Evolutionary conservation across 164 flowering plant species (phyloP).

Genomic region (Vitis rupestris): DNA sequence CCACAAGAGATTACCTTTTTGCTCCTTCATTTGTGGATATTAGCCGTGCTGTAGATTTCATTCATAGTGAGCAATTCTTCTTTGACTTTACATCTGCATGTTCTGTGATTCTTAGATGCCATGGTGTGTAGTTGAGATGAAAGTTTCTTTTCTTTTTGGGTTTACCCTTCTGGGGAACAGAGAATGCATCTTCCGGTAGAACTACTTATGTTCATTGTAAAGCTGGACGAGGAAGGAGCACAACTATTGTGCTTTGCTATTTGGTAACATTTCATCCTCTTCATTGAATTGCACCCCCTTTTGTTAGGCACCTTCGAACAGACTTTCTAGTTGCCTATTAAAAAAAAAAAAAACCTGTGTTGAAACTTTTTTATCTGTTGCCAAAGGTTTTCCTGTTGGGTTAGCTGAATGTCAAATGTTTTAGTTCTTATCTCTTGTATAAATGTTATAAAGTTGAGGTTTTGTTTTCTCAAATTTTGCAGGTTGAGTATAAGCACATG

Average conservation of each 20-base stretch:
- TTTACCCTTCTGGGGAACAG: constrained; percentile 22
- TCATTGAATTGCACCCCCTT: no score
- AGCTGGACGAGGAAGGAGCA: constrained; percentile 80
- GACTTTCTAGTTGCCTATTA: no score
- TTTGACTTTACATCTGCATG: background rate
- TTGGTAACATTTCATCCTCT: constrained; percentile 30
- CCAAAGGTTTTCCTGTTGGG: background rate
- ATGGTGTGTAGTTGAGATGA: background rate
- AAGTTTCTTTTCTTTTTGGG: background rate
- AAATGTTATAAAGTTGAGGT: background rate
- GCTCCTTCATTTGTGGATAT: constrained; percentile 81
- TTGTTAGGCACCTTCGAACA: no score
- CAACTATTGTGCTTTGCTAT: constrained; percentile 64
- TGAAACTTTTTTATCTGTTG: background rate
- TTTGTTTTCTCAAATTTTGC: constrained; percentile 14
- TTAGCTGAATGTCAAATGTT: background rate
- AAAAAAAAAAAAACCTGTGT: background rate
- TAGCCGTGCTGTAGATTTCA: constrained; percentile 71
- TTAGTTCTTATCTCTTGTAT: background rate
- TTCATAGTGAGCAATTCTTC: constrained; percentile 59
- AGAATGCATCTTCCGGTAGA: constrained; percentile 44
- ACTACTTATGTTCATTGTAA: constrained; percentile 81
- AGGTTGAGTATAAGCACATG: constrained; percentile 79
- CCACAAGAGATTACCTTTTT: constrained; percentile 94
- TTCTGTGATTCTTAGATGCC: background rate